Evolutionary conservation across 345 rosid species (phyloP).

Genomic region (Excoecaria cochinchinensis): DNA sequence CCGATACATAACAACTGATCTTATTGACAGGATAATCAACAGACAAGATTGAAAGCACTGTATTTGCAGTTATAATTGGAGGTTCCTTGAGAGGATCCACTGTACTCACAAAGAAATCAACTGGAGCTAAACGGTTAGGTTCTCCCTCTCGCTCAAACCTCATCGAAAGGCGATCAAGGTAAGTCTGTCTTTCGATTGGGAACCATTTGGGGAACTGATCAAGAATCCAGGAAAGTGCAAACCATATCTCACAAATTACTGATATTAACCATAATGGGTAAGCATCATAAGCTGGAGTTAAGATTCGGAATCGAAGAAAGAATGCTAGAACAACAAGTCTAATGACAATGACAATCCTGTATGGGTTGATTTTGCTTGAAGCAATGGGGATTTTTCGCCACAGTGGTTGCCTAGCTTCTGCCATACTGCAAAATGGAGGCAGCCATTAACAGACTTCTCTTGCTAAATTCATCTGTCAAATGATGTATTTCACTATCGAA

Average conservation of each 20-base stretch:
- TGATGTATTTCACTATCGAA: background rate
- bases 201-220: constrained; percentile 99
- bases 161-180: constrained; percentile 79
- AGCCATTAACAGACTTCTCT: background rate
- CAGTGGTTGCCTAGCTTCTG: constrained; percentile 93
- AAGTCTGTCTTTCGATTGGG: constrained; percentile 86
- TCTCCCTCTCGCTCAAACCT: constrained; percentile 88
- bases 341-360: constrained; percentile 89
- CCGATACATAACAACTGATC: constrained; percentile 91
- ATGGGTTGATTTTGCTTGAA: constrained; percentile 88
- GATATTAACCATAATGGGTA: constrained; percentile 90
- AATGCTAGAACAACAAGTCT: constrained; percentile 68
- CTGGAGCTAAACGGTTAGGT: constrained; percentile 68
- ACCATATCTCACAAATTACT: constrained; percentile 94
- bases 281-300: constrained; percentile 90
- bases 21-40: constrained; percentile 87
- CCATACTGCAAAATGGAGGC: constrained; percentile 51
- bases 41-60: constrained; percentile 76
- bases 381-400: constrained; percentile 88
- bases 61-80: constrained; percentile 92
- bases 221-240: constrained; percentile 93
- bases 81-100: constrained; percentile 99
- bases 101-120: constrained; percentile 84
- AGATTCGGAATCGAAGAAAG: constrained; percentile 86
- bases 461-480: background rate